Base-by-base conservation (phyloP, 2,329 filamentous ascomycete species). In the Botrytis squamosa region DNA sequence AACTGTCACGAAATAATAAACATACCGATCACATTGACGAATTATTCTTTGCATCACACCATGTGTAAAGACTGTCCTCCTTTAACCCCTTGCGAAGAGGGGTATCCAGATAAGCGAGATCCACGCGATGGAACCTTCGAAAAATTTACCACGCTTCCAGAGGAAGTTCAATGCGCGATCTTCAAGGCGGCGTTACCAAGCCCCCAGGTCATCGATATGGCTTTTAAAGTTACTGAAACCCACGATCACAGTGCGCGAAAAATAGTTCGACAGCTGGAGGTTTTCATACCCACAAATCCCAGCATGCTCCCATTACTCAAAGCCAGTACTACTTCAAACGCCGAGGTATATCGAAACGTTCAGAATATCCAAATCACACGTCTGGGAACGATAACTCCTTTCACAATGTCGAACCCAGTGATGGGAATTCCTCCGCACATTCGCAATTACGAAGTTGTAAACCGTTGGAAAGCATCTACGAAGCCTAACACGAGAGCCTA, bases 331-430 rank as follows among this genome's bases (percentile, higher is more conserved):
- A 25, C 2, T 29, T 67, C 33, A 5, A 33, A 22, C 6, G 25
- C 25, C 0, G 64, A 67, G 14, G 33, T 67, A 38, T 52, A n/a
- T 25, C 44, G 33, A 38, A 36, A 52, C 7, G 18, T 52, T 29
- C 1, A 40, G 4, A 18, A 52, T 8, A n/a, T 52, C 14, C 1
- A 29, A 25, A 4, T 40, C 6, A 1, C 4, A 9, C 3, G 1
- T 2, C 1, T 52, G 22, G 33, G 22, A 12, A 67, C 44, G 3
- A 25, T 40, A 3, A 14, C 4, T 16, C 44, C 44, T n/a, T 38
- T 16, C 9, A 1, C 12, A 29, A 4, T 29, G 0, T 64, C 25
- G 8, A n/a, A 14, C 20, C 14, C 25, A 44, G 25, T 14, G 4
- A 1, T 60, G 29, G 57, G 4, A 0, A 12, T 25, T 5, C 29